phyloP scores from a whole-genome alignment of 2,329 filamentous ascomycete species.

The Neofusicoccum kwambonambiense region DNA sequence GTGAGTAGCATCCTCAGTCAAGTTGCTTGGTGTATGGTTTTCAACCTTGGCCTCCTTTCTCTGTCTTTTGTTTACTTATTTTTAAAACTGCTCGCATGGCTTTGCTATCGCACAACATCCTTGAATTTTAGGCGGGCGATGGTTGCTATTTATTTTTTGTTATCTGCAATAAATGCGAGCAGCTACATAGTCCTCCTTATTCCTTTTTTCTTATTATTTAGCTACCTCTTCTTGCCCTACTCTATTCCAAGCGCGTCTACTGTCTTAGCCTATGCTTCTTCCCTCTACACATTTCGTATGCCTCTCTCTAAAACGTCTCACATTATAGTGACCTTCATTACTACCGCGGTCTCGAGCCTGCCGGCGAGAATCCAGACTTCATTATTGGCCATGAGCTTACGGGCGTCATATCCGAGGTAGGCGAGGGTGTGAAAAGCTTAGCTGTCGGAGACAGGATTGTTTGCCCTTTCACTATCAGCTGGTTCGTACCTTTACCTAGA shows the following conservation, averaged over 20 bases:
- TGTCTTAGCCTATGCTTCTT: too few species aligned
- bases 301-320: too few species aligned
- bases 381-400: constrained; percentile 86
- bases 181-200: too few species aligned
- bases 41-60: background rate
- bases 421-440: constrained; percentile 66
- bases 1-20: background rate
- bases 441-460: constrained; percentile 76
- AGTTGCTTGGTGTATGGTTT: background rate
- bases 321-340: constrained; percentile 67
- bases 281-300: too few species aligned
- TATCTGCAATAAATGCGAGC: too few species aligned
- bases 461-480: constrained; percentile 67
- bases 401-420: constrained; percentile 68
- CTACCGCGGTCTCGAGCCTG: constrained; percentile 76
- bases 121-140: too few species aligned
- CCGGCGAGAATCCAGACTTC: constrained; percentile 49
- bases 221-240: too few species aligned
- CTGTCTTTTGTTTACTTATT: too few species aligned
- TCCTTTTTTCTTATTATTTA: background rate
- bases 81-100: too few species aligned
- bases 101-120: too few species aligned
- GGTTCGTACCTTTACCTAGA: background rate
- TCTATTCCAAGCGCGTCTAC: background rate
- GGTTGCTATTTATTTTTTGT: too few species aligned